Percentiles rank a stretch among this genome's conserved stretches.
phyloP scores from a whole-genome alignment of 331 rosid species.

The Rosa hybrid region DNA sequence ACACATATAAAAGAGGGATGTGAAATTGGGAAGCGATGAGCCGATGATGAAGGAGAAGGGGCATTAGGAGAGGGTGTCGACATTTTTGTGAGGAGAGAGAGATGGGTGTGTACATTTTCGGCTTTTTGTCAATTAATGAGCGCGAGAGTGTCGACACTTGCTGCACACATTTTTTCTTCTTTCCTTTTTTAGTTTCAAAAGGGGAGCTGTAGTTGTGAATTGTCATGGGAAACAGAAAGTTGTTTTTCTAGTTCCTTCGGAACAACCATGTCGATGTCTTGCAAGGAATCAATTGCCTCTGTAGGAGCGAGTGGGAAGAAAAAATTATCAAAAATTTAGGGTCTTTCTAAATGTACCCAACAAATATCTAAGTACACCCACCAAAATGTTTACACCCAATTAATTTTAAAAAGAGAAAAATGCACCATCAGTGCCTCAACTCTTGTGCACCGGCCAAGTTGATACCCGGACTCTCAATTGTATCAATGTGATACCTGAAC shows the following conservation, averaged over 20 bases:
- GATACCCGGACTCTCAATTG: too few relatives aligned
- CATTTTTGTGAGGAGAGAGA: conserved; percentile 23
- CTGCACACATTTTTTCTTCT: background rate
- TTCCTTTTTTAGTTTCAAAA: too few relatives aligned
- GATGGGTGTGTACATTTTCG: background rate
- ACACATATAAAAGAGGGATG: background rate
- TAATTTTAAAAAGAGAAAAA: too few relatives aligned
- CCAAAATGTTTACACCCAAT: too few relatives aligned
- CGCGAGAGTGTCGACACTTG: conserved; percentile 72
- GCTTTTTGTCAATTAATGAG: conserved; percentile 28
- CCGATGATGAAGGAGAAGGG: background rate
- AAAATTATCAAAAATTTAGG: too few relatives aligned
- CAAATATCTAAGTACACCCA: too few relatives aligned
- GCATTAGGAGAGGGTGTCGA: conserved; percentile 51
- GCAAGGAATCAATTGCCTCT: background rate
- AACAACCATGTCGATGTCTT: background rate
- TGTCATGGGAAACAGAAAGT: background rate
- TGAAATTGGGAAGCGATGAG: background rate
- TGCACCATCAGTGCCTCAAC: too few relatives aligned
- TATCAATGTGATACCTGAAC: too few relatives aligned
- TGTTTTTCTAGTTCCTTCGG: background rate
- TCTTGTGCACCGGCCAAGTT: too few relatives aligned
- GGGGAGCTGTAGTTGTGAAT: too few relatives aligned
- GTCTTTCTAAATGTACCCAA: too few relatives aligned
- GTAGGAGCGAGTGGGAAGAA: background rate